phyloP scores from a whole-genome alignment of 192 early-diverging fungal genomes.

The Coemansia sp. region DNA sequence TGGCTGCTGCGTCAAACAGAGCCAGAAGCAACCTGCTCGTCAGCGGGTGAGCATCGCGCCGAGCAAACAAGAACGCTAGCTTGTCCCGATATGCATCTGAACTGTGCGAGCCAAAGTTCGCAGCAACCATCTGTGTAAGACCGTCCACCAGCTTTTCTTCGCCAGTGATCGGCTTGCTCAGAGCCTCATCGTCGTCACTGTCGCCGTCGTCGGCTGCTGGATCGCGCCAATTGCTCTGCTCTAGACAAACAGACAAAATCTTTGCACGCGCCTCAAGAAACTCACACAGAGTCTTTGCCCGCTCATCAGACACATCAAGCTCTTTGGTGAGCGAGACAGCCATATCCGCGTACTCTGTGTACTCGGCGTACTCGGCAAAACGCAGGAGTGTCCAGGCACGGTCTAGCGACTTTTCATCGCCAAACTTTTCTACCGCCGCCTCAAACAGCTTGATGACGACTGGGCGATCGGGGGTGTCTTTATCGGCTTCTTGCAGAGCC shows the following conservation, averaged over 20 bases:
- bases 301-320: background rate
- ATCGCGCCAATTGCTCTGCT: constrained; percentile 37
- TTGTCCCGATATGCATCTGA: constrained; percentile 4
- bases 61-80: constrained; percentile 14
- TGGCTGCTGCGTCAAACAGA: constrained; percentile 11
- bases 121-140: constrained; percentile 16
- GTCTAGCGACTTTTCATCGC: constrained; percentile 16
- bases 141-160: constrained; percentile 22
- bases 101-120: background rate
- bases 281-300: background rate
- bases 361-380: constrained; percentile 36
- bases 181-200: constrained; percentile 12
- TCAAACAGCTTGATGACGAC: constrained; percentile 62
- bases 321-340: constrained; percentile 11
- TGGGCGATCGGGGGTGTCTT: constrained; percentile 24
- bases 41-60: constrained; percentile 20
- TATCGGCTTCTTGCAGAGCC: constrained; percentile 43
- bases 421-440: constrained; percentile 61
- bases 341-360: constrained; percentile 17
- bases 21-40: constrained; percentile 17
- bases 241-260: constrained; percentile 29
- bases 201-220: constrained; percentile 5
- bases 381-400: constrained; percentile 31
- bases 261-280: constrained; percentile 25
- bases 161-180: background rate